These are phyloP conservation scores for Globisporangium acanthophoron DNA, from an alignment of 352 stramenopile genomes.

Conservation along the genomic window DNA sequence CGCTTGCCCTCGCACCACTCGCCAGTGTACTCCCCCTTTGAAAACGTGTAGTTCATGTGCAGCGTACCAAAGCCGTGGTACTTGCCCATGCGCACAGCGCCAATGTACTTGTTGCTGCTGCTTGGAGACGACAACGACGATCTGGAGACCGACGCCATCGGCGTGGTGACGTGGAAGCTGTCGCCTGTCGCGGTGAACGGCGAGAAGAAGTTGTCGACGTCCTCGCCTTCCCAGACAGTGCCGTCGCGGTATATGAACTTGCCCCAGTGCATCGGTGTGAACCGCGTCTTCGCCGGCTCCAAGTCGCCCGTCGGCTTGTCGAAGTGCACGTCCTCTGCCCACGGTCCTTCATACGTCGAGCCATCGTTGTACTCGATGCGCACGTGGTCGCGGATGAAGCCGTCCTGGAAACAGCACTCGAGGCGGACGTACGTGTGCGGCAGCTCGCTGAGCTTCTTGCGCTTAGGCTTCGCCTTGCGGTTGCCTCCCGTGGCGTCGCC, in stretches of 20 bases:
- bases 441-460: constrained; percentile 25
- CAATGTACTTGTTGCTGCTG: constrained; percentile 40
- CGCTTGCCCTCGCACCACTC: constrained; percentile 79
- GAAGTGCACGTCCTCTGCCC: constrained; percentile 58
- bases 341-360: constrained; percentile 75
- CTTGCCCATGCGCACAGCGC: constrained; percentile 43
- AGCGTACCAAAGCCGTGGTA: constrained; percentile 73
- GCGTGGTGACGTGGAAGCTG: constrained; percentile 48
- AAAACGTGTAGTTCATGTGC: constrained; percentile 48
- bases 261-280: constrained; percentile 45
- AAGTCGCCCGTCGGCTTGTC: constrained; percentile 31
- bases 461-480: constrained; percentile 14
- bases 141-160: constrained; percentile 10
- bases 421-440: constrained; percentile 66
- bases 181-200: constrained; percentile 57
- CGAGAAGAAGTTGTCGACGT: constrained; percentile 82
- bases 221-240: constrained; percentile 66
- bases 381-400: constrained; percentile 53
- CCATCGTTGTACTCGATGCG: constrained; percentile 76
- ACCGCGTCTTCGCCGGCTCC: constrained; percentile 50
- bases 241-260: constrained; percentile 72
- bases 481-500: neutral
- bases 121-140: neutral
- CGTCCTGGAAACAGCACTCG: constrained; percentile 70
- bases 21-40: constrained; percentile 72